Conservation (phyloP, 169 alveolate species). For the Plasmodium billcollinsi region DNA sequence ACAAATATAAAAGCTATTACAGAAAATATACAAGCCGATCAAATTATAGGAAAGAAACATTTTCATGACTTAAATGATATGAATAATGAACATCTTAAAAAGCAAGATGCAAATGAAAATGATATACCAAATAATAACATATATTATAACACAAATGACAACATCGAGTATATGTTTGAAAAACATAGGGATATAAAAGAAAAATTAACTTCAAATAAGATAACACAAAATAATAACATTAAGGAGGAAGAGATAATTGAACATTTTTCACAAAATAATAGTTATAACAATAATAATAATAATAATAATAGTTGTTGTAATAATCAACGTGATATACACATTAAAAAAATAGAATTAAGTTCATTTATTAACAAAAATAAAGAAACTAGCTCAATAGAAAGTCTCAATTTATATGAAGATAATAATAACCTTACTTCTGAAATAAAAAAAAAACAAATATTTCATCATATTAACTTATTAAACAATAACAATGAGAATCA, state of each 20-base stretch:
- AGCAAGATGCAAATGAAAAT: not conserved
- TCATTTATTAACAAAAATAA: slow-evolving; percentile 4
- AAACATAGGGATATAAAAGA: too few relatives aligned
- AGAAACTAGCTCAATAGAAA: slow-evolving; percentile 5
- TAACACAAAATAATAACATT: not conserved
- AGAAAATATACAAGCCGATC: not conserved
- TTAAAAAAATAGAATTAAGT: slow-evolving; percentile 43
- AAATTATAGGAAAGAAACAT: not conserved
- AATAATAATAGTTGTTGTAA: not conserved
- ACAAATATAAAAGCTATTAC: not conserved
- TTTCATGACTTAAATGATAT: not conserved
- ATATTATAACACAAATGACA: not conserved
- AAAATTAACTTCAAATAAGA: too few relatives aligned
- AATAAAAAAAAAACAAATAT: not conserved
- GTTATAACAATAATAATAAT: too few relatives aligned
- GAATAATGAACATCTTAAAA: not conserved
- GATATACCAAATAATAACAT: not conserved
- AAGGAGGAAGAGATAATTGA: too few relatives aligned
- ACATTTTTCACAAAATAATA: too few relatives aligned
- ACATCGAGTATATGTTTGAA: not conserved
- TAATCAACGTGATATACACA: slow-evolving; percentile 1
- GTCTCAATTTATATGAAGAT: not conserved
- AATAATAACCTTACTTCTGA: not conserved
- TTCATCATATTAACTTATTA: not conserved
- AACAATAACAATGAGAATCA: slow-evolving; percentile 1